Base-by-base conservation (phyloP, 116 monocot genomes). In the Trichopus zeylanicus region DNA sequence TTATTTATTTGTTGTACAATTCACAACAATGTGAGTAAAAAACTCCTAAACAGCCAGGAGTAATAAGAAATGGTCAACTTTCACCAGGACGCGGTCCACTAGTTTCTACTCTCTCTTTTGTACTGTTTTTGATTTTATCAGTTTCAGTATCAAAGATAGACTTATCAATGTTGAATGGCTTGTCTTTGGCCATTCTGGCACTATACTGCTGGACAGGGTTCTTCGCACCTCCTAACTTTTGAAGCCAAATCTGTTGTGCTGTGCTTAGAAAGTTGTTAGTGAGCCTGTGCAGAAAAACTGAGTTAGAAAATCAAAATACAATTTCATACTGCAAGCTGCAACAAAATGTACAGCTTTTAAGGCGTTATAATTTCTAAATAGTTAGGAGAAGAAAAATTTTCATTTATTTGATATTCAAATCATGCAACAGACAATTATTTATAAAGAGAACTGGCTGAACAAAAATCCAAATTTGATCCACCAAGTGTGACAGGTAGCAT, bases 171-270 rank as follows among this genome's bases (percentile, higher is more conserved):
- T 46, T 61, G 10, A 60, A 31, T 29, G 55, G 29, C 37, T 72
- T 57, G 26, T 83, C 82, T 34, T 22, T 71, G 60, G 28, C 28
- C 24, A 60, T 66, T 60, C 51, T 73, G 26, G 78, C 78, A 53
- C 51, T 71, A 18, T 72, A 73, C 33, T 85, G 69, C 65, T 61
- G 75, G 7, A 93, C 72, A 34, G 79, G 79, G 70, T 78, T 93
- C 53, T 82, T 93, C 48, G 93, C 85, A 73, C 89, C 85, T 26
- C 93, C 89, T 59, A 88, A 74, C 70, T 89, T 93, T 71, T 93
- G 93, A 73, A 93, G 89, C 93, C 88, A 93, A 54, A 88, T 62
- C 55, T 93, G 93, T 68, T 93, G 93, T 59, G 77, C 82, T 7
- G 82, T 93, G 65, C 93, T 93, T 65, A 93, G 49, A 51, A 93